phyloP scores from a whole-genome alignment of 2,329 filamentous ascomycete genomes.

The Hypoxylon sp. region DNA sequence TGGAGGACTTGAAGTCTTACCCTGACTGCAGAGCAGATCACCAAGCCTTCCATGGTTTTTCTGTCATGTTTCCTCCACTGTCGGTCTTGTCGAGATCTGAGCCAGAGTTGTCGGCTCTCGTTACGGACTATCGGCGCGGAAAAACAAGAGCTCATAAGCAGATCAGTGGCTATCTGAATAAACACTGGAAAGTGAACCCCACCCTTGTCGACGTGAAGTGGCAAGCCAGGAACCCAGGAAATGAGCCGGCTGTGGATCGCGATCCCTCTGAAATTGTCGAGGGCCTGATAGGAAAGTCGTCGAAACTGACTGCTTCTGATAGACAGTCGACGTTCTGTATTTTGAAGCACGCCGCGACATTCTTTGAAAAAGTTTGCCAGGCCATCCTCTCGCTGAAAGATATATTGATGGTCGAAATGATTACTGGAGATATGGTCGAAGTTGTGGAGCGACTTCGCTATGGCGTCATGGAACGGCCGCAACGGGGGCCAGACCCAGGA shows the following conservation, averaged over 20 bases:
- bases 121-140: constrained; percentile 1
- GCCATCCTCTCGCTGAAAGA: constrained; percentile 14
- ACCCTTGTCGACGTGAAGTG: constrained; percentile 39
- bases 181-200: constrained; percentile 38
- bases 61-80: constrained; percentile 35
- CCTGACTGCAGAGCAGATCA: constrained; percentile 29
- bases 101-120: constrained; percentile 26
- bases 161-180: constrained; percentile 30
- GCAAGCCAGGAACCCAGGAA: constrained; percentile 8
- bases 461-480: constrained; percentile 44
- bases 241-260: constrained; percentile 4
- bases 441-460: constrained; percentile 52
- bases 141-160: not conserved
- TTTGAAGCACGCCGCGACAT: constrained; percentile 22
- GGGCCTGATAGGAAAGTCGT: not conserved
- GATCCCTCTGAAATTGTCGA: constrained; percentile 22
- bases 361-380: constrained; percentile 19
- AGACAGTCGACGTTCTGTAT: not conserved
- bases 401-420: constrained; percentile 46
- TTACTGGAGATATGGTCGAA: constrained; percentile 53
- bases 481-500: not conserved
- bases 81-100: constrained; percentile 19
- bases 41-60: constrained; percentile 34
- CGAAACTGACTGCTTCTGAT: not conserved
- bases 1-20: not conserved